Base-by-base conservation (phyloP, 176 grass and related monocot species). In the Panicum miliaceum region DNA sequence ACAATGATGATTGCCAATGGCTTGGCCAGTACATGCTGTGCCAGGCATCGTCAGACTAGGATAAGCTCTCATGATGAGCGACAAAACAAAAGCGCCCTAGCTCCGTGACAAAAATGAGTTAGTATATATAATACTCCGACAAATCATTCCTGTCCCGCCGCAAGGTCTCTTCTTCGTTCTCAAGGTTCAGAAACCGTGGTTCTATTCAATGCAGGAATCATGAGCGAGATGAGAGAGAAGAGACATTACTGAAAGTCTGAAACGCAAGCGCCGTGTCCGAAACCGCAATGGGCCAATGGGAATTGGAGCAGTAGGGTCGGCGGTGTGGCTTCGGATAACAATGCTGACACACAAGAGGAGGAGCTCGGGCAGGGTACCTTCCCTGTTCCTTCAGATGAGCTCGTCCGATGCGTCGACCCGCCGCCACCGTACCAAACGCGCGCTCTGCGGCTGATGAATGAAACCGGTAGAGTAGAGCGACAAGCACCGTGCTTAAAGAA, bases 361-460 rank as follows among this genome's bases (percentile, higher is more conserved):
- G 50, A 22, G 53, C 53, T 56, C 9, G 53, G 7, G n/a, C n/a
- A n/a, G 7, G 5, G 23, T 13, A 27, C 14, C 37, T 27, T 90
- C 76, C 78, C 78, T 71, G 78, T 58, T 86, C 45, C 83, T 90
- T 86, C 78, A 38, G 83, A 90, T 90, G 7, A 82, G 88, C 83
- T 54, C 75, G 25, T 23, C 73, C 54, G 65, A 19, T 72, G 66
- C 62, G 67, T 65, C 78, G 37, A 54, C 37, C 25, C 41, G 9
- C 10, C 7, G 57, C 2, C 10, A n/a, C 84, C 73, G n/a, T n/a
- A 86, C 72, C 79, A 78, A 86, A 90, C 62, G 57, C 45, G 77
- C 68, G 46, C 20, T 36, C 2, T 10, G 11, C 46, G 14, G 34
- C 79, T 42, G n/a, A 43, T 58, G 36, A 52, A 43, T 58, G 36